phyloP scores from a whole-genome alignment of 2,329 filamentous ascomycete genomes.

The Fusarium sp. region DNA sequence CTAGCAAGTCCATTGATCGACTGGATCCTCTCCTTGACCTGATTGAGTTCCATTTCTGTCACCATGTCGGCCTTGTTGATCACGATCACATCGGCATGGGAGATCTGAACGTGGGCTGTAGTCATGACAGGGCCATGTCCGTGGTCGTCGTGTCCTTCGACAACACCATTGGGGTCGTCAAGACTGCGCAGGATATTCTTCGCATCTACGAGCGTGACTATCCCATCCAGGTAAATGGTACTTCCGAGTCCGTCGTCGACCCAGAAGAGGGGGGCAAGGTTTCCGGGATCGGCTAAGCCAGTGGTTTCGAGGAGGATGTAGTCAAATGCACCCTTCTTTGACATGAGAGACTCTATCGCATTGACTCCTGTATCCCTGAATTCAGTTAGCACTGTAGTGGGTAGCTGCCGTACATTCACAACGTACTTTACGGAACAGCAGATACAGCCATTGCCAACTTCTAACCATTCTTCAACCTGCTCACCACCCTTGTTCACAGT shows the following conservation, averaged over 20 bases:
- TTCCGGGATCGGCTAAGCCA: constrained; percentile 92
- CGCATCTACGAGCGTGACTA: constrained; percentile 94
- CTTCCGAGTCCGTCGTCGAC: constrained; percentile 95
- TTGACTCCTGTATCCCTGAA: constrained; percentile 87
- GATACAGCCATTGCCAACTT: constrained; percentile 95
- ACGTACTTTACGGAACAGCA: constrained; percentile 93
- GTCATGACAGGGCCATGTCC: constrained; percentile 77
- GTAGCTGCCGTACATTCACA: not conserved
- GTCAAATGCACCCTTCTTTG: constrained; percentile 91
- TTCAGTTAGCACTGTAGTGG: constrained; percentile 33
- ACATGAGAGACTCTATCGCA: constrained; percentile 95
- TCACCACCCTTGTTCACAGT: constrained; percentile 87
- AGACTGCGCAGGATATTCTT: constrained; percentile 88
- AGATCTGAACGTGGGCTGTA: constrained; percentile 95
- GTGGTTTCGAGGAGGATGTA: constrained; percentile 98
- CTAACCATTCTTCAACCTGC: constrained; percentile 92
- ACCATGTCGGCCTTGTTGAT: constrained; percentile 95
- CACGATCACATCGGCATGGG: constrained; percentile 93
- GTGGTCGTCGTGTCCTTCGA: constrained; percentile 62
- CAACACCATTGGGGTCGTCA: constrained; percentile 72
- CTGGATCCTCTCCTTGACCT: constrained; percentile 74
- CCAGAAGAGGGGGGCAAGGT: constrained; percentile 96
- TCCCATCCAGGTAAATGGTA: constrained; percentile 95
- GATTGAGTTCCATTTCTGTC: constrained; percentile 70
- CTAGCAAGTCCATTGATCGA: constrained; percentile 92